Conservation (phyloP, 768 basidiomycete genomes). For the Suillus sp. region DNA sequence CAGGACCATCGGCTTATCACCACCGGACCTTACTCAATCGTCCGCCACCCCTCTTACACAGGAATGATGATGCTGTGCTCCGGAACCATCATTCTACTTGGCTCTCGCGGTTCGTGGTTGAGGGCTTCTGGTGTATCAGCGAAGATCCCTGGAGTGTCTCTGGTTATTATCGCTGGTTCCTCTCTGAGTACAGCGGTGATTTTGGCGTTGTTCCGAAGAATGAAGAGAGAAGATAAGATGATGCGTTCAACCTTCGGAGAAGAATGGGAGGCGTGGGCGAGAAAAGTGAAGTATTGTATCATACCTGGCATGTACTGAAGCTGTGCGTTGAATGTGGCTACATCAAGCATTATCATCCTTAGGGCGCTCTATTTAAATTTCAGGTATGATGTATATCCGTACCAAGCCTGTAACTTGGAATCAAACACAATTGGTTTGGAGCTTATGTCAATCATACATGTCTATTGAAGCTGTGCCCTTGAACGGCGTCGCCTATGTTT, state of each 20-base stretch:
- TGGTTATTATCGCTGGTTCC: not conserved
- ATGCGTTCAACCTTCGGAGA: slow-evolving; percentile 33
- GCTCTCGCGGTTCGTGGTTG: slow-evolving; percentile 18
- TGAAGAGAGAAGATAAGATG: slow-evolving; percentile 32
- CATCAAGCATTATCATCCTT: not conserved
- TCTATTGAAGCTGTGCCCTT: not conserved
- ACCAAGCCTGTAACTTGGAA: not conserved
- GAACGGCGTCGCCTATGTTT: not conserved
- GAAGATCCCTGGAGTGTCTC: slow-evolving; percentile 8
- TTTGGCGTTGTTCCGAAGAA: slow-evolving; percentile 1
- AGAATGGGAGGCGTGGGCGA: slow-evolving; percentile 38
- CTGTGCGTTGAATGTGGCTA: not conserved
- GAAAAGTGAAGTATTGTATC: slow-evolving; percentile 31
- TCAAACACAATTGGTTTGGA: not conserved
- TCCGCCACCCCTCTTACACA: slow-evolving; percentile 31
- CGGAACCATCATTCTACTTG: slow-evolving; percentile 11
- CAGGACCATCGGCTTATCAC: slow-evolving; percentile 22
- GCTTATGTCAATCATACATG: not conserved
- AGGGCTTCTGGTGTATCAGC: slow-evolving; percentile 15
- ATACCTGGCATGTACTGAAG: slow-evolving; percentile 35
- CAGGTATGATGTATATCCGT: slow-evolving; percentile 25
- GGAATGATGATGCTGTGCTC: slow-evolving; percentile 4
- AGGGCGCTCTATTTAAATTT: not conserved
- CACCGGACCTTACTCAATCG: slow-evolving; percentile 22
- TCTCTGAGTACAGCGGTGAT: not conserved